Evolutionary conservation across 352 stramenopile genomes (phyloP), one percentile per base, ranked within the genome.

Genomic region (Aphanomyces euteiches): DNA sequence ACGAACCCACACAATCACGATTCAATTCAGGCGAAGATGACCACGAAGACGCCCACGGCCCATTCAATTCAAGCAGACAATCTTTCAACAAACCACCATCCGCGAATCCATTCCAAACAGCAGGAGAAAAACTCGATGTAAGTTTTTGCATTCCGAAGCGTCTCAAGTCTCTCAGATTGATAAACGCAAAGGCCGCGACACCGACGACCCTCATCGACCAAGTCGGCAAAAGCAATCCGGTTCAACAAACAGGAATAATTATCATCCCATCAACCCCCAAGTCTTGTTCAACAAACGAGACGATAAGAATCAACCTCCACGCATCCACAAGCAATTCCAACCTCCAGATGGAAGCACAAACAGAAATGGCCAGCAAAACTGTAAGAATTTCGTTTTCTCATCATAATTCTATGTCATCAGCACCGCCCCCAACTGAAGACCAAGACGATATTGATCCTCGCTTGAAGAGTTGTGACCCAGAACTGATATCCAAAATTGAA

Each of bases 401-500:
- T 28, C 28, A 28, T 2, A 28, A 2, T 28, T 28, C 28, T 28
- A 28, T 28, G 28, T 28, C 28, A 60, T 28, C 10, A n/a, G 43
- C 43, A n/a, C 10, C 41, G 28, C 28, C 47, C 1, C 60, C 60
- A 61, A 7, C 43, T 53, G 56, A 74, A 58, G 38, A 72, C 39
- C 41, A 73, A 64, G 83, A 98, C 36, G 85, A 98, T 37, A 83
- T 99, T 47, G 96, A 98, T 50, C 93, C 97, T 79, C 82, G 93
- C 53, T 79, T 99, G 4, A 90, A 92, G 69, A 96, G 91, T 39
- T 95, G 95, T 19, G 96, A 99, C 47, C 96, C 96, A 28, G 90
- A 98, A 58, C 78, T 99, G 10, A 90, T 99, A 47, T 84, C 98
- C 59, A 97, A 97, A 69, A 99, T 99, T 70, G 88, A 98, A 65